phyloP scores from a whole-genome alignment of 495 filamentous ascomycete genomes.

The Podospora bellae-mahoneyi region DNA sequence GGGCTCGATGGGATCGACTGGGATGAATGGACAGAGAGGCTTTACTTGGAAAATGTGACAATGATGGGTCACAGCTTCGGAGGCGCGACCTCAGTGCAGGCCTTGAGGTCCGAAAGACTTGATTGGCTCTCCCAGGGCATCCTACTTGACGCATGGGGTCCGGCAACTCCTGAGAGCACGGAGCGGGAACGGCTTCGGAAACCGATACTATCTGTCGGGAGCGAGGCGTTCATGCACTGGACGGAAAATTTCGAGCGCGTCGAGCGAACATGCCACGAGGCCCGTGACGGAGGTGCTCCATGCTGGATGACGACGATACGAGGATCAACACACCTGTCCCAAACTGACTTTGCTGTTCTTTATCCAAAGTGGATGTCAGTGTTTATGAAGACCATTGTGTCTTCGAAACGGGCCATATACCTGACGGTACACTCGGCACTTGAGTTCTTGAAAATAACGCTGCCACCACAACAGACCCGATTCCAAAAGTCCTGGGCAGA shows the following conservation, averaged over 20 bases:
- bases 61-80: constrained; percentile 67
- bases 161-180: constrained; percentile 37
- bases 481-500: constrained; percentile 37
- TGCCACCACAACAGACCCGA: constrained; percentile 35
- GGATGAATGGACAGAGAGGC: constrained; percentile 36
- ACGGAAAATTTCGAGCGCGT: constrained; percentile 53
- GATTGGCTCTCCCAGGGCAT: constrained; percentile 54
- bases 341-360: constrained; percentile 58
- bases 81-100: constrained; percentile 58
- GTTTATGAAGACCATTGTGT: constrained; percentile 55
- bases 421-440: constrained; percentile 54
- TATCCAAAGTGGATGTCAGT: constrained; percentile 54
- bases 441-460: constrained; percentile 48
- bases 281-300: constrained; percentile 42
- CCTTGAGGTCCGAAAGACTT: constrained; percentile 51
- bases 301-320: constrained; percentile 59
- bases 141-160: constrained; percentile 58
- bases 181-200: constrained; percentile 44
- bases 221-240: constrained; percentile 63
- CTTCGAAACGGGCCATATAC: constrained; percentile 54
- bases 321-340: constrained; percentile 55
- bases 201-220: constrained; percentile 56
- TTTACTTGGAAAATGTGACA: constrained; percentile 54
- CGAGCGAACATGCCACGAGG: constrained; percentile 49
- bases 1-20: constrained; percentile 39